Evolutionary conservation across 2,329 filamentous ascomycete species (phyloP).

Genomic region (Beauveria rudraprayagi): DNA sequence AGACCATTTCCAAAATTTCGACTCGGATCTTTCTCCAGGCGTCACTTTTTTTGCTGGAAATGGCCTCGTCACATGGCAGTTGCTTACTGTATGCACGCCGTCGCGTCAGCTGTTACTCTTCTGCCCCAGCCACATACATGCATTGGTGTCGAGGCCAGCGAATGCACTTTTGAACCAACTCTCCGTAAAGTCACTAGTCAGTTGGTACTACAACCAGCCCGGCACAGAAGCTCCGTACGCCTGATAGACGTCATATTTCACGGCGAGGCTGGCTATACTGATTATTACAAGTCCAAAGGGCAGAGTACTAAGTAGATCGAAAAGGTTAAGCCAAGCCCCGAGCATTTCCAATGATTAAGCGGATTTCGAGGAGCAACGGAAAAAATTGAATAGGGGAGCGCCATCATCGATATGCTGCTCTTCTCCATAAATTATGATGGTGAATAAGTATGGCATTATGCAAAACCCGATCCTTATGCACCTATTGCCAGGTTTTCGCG

Average conservation of each 20-base stretch:
- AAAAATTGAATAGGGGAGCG: not conserved
- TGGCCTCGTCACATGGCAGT: not conserved
- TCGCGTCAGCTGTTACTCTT: not conserved
- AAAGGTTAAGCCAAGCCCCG: not conserved
- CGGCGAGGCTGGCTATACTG: not conserved
- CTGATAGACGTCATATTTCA: not conserved
- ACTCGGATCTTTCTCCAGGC: not conserved
- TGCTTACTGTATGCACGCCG: not conserved
- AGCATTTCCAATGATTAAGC: not conserved
- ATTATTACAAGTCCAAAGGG: not conserved
- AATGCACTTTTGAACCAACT: not conserved
- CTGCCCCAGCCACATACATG: conserved; percentile 4
- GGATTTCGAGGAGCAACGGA: not conserved
- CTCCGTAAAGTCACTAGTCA: not conserved
- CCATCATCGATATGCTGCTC: not conserved
- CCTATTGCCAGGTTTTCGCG: not conserved
- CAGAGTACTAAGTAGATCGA: not conserved
- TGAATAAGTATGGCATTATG: not conserved
- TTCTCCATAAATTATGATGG: conserved; percentile 1
- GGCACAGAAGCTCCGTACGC: not conserved
- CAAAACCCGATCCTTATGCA: not conserved
- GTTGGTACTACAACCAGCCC: not conserved
- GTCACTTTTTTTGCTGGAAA: not conserved
- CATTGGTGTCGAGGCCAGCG: not conserved
- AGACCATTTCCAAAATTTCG: not conserved